Evolutionary conservation across 768 basidiomycete genomes (phyloP).

Genomic region (Suillus subalutaceus): DNA sequence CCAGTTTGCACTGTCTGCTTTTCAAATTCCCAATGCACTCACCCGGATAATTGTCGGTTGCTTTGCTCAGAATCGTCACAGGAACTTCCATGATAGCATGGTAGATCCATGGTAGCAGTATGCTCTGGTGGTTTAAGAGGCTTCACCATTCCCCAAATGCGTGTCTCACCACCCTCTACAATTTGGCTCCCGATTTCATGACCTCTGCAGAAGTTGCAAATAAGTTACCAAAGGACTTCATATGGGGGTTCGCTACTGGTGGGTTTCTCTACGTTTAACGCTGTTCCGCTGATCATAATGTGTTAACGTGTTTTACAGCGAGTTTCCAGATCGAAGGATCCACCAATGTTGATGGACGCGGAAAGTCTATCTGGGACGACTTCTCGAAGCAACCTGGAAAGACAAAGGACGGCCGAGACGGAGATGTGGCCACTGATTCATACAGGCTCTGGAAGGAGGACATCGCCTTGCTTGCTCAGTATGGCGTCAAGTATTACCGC

Average conservation of each 20-base stretch:
- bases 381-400: constrained; percentile 68
- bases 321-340: constrained; percentile 80
- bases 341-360: constrained; percentile 57
- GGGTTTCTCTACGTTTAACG: constrained; percentile 9
- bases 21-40: constrained; percentile 16
- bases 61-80: constrained; percentile 36
- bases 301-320: constrained; percentile 39
- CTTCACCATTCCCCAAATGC: constrained; percentile 20
- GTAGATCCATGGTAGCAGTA: constrained; percentile 17
- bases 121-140: constrained; percentile 45
- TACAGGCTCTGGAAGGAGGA: constrained; percentile 72
- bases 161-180: constrained; percentile 34
- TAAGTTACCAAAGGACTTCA: constrained; percentile 60
- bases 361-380: constrained; percentile 76
- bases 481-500: constrained; percentile 73
- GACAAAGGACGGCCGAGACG: constrained; percentile 66
- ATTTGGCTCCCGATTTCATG: constrained; percentile 21
- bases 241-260: constrained; percentile 78
- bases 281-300: constrained; percentile 1
- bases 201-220: constrained; percentile 33
- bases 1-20: background rate
- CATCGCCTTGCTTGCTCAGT: constrained; percentile 58
- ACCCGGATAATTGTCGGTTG: constrained; percentile 54
- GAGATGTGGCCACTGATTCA: constrained; percentile 73
- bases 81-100: constrained; percentile 17